Evolutionary conservation across 768 basidiomycete genomes (phyloP), one percentile per base, ranked within the genome.

Genomic region (Tylopilus balloui): DNA sequence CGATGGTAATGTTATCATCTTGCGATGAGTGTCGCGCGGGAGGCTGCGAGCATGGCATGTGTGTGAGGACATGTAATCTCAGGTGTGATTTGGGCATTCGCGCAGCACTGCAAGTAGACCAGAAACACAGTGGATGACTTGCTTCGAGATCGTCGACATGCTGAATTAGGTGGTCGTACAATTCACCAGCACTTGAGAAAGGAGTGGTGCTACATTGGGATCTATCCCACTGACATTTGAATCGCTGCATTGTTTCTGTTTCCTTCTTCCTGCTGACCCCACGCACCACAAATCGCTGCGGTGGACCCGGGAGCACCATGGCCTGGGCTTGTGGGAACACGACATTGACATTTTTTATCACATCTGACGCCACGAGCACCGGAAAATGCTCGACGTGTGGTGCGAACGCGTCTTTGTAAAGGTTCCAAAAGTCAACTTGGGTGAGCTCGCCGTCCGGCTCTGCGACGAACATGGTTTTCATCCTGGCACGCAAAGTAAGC

Each of bases 391-490:
- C 78, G 50, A 75, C 65, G 59, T 73, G 76, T 1, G 82, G 80
- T 1, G 78, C 69, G 59, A 97, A 96, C 1, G 80, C 80, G 50
- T 88, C 86, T 53, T 87, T 85, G 70, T 99, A 99, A 12, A 93
- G 76, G 48, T 81, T 91, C 94, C 95, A 99, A 61, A 99, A 91
- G 47, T 90, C 85, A 28, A 95, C 92, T 67, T 98, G 96, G 1
- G 91, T 92, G 39, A 97, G 72, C 60, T 93, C 88, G 4, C 86
- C 81, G 4, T 86, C 83, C 2, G 83, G 67, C 52, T 84, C 84
- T 15, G 83, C 73, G 14, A 86, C 76, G 59, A 94, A 97, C 76
- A 91, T 87, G n/a, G 76, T 69, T 61, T 81, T 84, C 88, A 99
- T 95, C 95, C 95, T 93, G 61, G 17, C 28, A 35, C 6, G 40